Evolutionary conservation across 306 rosid genomes (phyloP), one percentile per base, ranked within the genome.

Genomic region (Trifolium pratense): DNA sequence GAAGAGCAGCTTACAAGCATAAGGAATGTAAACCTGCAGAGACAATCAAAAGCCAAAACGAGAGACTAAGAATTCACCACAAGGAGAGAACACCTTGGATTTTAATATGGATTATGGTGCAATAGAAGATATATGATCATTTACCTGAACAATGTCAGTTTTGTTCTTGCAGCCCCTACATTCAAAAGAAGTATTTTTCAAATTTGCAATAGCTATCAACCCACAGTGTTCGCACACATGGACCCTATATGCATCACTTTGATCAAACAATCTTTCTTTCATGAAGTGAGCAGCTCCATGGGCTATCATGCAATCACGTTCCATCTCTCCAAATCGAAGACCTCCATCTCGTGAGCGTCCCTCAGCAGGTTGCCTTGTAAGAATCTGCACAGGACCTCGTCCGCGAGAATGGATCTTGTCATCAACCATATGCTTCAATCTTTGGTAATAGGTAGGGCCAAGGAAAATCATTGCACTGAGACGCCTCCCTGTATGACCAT

Each of bases 351-450:
- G 92, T 34, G 98, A 94, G 6, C 97, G 91, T 34, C 98, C 97
- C 78, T 91, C 98, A 10, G 97, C 97, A 61, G 98, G 98, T 75
- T 94, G 96, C 87, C 98, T 94, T 0, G 98, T 94, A 74, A 94
- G 95, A 73, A 91, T 94, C 88, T 94, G 97, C 53, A 94, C 97
- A 56, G 98, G 97, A 69, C 97, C 98, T 8, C 97, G 88, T 68
- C 98, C 98, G 34, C 97, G 96, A 5, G 97, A 91, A 86, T 94
- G 98, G 74, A 94, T 94, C 88, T 91, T 94, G 79, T 94, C 97
- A 68, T 94, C 98, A 31, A 94, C 98, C 98, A 94, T 94, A 73
- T 94, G 98, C 88, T 94, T 94, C 77, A 91, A 66, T 78, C 98
- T 87, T 78, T 94, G 98, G 78, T 94, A 94, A 76, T 94, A 94